Evolutionary conservation across 2,329 filamentous ascomycete genomes (phyloP).

Genomic region (Apiospora malaysiana): DNA sequence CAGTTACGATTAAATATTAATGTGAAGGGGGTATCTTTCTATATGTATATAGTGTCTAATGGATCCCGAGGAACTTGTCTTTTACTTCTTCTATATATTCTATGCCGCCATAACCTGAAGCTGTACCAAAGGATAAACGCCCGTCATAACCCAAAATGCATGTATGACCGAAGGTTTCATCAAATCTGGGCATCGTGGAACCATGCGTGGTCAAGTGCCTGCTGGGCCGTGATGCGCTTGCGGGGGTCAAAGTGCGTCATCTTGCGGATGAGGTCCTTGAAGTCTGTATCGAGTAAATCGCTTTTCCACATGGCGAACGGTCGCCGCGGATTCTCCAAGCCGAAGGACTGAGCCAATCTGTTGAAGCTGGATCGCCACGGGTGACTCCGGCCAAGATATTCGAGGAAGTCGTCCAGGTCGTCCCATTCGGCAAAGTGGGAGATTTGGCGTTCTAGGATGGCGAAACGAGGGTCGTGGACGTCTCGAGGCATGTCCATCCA

Average conservation of each 20-base stretch:
- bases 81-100: neutral
- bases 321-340: conserved; percentile 45
- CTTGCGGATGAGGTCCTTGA: conserved; percentile 46
- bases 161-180: neutral
- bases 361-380: conserved; percentile 46
- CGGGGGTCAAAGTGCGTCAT: conserved; percentile 48
- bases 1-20: neutral
- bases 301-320: conserved; percentile 49
- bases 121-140: neutral
- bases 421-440: conserved; percentile 53
- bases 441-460: conserved; percentile 51
- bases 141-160: neutral
- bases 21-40: conserved; percentile 4
- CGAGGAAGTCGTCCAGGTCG: conserved; percentile 46
- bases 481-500: conserved; percentile 42
- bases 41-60: conserved; percentile 1
- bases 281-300: conserved; percentile 43
- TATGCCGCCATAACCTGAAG: neutral
- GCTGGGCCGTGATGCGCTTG: conserved; percentile 45
- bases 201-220: conserved; percentile 44
- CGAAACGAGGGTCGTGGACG: conserved; percentile 42
- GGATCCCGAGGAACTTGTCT: neutral
- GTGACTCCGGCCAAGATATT: conserved; percentile 46
- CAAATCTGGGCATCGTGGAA: conserved; percentile 33
- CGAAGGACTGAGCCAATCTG: conserved; percentile 46